Evolutionary conservation across 2,329 filamentous ascomycete genomes (phyloP).

Genomic region (Fusarium goolgardi): DNA sequence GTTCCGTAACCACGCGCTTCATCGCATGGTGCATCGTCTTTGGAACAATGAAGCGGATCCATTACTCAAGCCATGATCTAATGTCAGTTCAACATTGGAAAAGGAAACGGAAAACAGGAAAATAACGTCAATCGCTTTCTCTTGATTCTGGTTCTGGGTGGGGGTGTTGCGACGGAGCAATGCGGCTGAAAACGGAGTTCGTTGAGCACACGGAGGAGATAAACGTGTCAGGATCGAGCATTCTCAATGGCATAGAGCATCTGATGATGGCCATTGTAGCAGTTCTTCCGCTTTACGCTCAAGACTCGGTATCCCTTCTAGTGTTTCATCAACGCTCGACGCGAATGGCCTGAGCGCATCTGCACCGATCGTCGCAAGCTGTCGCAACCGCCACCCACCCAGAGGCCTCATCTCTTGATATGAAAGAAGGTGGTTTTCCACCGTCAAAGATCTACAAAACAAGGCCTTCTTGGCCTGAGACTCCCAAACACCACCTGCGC

Average conservation of each 20-base stretch:
- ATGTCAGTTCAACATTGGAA: conserved; percentile 26
- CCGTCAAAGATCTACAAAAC: conserved; percentile 60
- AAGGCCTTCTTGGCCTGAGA: conserved; percentile 48
- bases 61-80: conserved; percentile 34
- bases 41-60: conserved; percentile 15
- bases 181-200: conserved; percentile 28
- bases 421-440: conserved; percentile 58
- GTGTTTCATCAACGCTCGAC: conserved; percentile 3
- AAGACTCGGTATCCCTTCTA: not conserved
- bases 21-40: conserved; percentile 15
- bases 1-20: conserved; percentile 42
- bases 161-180: conserved; percentile 24
- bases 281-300: conserved; percentile 1
- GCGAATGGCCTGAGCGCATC: conserved; percentile 13
- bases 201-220: conserved; percentile 21
- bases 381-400: conserved; percentile 26
- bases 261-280: conserved; percentile 1
- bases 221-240: conserved; percentile 37
- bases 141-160: conserved; percentile 38
- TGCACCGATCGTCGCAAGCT: conserved; percentile 16
- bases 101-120: conserved; percentile 22
- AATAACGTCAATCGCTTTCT: conserved; percentile 43
- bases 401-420: conserved; percentile 54
- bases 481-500: conserved; percentile 48
- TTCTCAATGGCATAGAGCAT: conserved; percentile 34